phyloP scores from a whole-genome alignment of 148 eudicot genomes.

The Hydrangea macrophylla region DNA sequence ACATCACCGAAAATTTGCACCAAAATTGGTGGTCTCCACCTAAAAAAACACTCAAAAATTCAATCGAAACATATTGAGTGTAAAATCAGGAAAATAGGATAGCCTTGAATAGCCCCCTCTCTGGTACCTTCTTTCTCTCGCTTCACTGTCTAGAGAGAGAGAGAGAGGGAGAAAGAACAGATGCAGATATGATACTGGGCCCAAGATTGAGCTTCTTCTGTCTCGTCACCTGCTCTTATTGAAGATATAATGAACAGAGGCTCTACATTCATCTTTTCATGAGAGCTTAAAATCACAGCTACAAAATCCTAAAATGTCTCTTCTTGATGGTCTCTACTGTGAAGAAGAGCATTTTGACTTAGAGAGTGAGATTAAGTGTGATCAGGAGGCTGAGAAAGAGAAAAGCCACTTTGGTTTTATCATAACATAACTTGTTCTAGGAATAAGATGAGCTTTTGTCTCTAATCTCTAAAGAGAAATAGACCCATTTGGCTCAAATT shows the following conservation, averaged over 20 bases:
- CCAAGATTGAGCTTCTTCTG: conserved; percentile 24
- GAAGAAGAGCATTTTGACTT: conserved; percentile 33
- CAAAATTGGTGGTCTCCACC: too few relatives aligned
- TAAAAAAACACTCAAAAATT: too few relatives aligned
- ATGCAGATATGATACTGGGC: conserved; percentile 27
- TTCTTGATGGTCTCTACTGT: conserved; percentile 36
- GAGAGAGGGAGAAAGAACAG: conserved; percentile 2
- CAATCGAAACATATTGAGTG: too few relatives aligned
- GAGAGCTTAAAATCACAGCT: conserved; percentile 9
- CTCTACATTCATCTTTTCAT: conserved; percentile 26
- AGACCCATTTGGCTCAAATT: conserved; percentile 11
- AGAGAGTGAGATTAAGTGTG: conserved; percentile 2
- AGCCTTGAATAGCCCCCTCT: too few relatives aligned
- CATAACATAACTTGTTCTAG: conserved; percentile 26
- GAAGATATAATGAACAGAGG: conserved; percentile 35
- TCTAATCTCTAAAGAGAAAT: conserved; percentile 52
- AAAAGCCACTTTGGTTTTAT: conserved; percentile 8
- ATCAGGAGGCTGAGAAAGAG: neutral
- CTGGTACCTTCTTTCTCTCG: too few relatives aligned
- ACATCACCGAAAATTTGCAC: too few relatives aligned
- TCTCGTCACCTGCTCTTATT: conserved; percentile 6
- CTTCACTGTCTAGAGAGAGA: too few relatives aligned
- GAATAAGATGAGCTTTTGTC: conserved; percentile 39
- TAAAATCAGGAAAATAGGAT: too few relatives aligned
- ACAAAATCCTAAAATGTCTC: conserved; percentile 32